Conservation (phyloP, 176 grass and related monocot species). For the Eragrostis nindensis region DNA sequence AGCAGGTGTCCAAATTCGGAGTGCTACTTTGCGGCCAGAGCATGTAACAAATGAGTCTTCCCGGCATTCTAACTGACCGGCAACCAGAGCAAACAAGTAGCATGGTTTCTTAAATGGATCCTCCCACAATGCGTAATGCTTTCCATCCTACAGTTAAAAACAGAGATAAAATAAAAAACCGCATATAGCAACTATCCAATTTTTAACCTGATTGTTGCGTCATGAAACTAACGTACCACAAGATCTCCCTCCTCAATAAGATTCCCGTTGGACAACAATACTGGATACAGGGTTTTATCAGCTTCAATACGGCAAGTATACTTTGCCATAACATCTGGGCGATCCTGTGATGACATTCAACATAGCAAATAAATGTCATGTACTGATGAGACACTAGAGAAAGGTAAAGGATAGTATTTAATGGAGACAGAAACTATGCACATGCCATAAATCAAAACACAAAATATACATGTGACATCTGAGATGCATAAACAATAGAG, state of each 20-base stretch:
- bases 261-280: constrained; percentile 98
- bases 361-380: constrained; percentile 39
- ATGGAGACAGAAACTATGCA: constrained; percentile 1
- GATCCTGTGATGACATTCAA: constrained; percentile 66
- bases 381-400: not conserved
- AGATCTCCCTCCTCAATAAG: constrained; percentile 86
- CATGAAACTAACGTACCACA: constrained; percentile 56
- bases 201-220: constrained; percentile 17
- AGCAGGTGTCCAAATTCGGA: constrained; percentile 93
- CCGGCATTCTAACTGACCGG: constrained; percentile 85
- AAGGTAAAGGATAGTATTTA: not conserved
- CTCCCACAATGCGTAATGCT: constrained; percentile 89
- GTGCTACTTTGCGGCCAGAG: constrained; percentile 80
- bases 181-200: constrained; percentile 6
- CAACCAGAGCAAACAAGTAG: constrained; percentile 98
- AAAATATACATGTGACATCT: not conserved
- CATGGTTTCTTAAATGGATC: constrained; percentile 96
- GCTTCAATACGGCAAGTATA: constrained; percentile 96
- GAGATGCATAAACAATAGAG: constrained; percentile 20
- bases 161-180: constrained; percentile 16
- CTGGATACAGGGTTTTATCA: constrained; percentile 85
- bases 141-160: constrained; percentile 63
- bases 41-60: constrained; percentile 87
- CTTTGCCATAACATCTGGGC: constrained; percentile 95
- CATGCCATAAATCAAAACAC: constrained; percentile 20